These are phyloP conservation scores for Apiospora saccharicola DNA, from an alignment of 2,329 filamentous ascomycete species.

Conservation along the genomic window DNA sequence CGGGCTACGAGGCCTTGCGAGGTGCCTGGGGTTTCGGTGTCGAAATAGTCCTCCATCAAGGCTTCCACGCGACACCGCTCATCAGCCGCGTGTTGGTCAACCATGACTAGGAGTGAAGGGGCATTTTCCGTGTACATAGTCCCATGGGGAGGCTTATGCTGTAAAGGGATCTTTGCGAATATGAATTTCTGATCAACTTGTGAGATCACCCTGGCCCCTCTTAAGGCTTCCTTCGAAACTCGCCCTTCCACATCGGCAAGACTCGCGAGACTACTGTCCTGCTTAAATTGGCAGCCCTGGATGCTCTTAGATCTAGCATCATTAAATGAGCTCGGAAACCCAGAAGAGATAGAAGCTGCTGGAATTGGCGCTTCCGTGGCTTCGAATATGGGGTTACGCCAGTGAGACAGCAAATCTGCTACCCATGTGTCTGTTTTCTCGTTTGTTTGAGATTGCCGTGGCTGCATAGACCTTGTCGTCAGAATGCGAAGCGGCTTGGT, in stretches of 20 bases:
- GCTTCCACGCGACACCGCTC: conserved; percentile 83
- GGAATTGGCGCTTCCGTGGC: conserved; percentile 54
- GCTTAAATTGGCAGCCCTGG: background rate
- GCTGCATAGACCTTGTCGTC: background rate
- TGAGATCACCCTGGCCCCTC: conserved; percentile 69
- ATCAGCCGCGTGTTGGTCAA: conserved; percentile 96
- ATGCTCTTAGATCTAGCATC: background rate
- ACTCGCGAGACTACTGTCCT: conserved; percentile 26
- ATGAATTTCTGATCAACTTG: conserved; percentile 95
- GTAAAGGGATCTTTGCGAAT: conserved; percentile 63
- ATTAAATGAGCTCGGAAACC: conserved; percentile 11
- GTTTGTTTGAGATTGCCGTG: background rate
- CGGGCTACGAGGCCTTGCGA: conserved; percentile 32
- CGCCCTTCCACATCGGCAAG: conserved; percentile 45
- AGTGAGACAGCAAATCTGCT: conserved; percentile 64
- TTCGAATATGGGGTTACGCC: conserved; percentile 82
- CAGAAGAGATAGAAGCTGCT: conserved; percentile 41
- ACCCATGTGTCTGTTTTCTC: conserved; percentile 58
- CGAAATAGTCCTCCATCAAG: conserved; percentile 66
- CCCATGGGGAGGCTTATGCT: conserved; percentile 27
- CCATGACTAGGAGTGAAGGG: conserved; percentile 66
- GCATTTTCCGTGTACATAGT: background rate
- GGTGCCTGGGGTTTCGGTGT: background rate
- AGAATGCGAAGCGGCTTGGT: background rate
- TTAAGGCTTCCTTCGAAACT: conserved; percentile 69